phyloP scores from a whole-genome alignment of 352 stramenopile species.

The Globisporangium perplexum region DNA sequence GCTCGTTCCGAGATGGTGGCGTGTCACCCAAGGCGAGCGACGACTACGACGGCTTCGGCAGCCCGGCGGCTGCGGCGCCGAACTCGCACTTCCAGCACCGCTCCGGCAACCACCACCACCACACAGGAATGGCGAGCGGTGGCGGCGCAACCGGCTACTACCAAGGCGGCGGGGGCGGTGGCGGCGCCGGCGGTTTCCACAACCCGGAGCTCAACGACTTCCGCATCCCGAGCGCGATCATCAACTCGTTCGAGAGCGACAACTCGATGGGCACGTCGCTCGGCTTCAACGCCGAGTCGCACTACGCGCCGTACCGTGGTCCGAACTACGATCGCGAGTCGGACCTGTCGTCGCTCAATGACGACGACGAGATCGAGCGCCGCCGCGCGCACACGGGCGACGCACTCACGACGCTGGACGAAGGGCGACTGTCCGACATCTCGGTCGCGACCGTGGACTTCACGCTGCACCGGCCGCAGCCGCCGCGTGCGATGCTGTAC shows the following conservation, averaged over 20 bases:
- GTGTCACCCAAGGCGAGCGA: conserved; percentile 12
- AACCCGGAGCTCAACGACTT: conserved; percentile 37
- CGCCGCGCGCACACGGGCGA: conserved; percentile 3
- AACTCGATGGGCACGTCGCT: conserved; percentile 51
- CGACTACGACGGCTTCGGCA: conserved; percentile 19
- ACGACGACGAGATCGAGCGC: conserved; percentile 31
- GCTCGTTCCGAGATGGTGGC: conserved; percentile 20
- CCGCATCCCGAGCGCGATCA: conserved; percentile 24
- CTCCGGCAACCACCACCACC: neutral
- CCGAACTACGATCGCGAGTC: conserved; percentile 32
- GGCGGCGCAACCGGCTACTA: conserved; percentile 10
- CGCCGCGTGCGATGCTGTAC: conserved; percentile 9
- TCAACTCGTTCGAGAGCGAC: conserved; percentile 48
- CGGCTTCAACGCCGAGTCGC: conserved; percentile 13
- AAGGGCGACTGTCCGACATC: conserved; percentile 15
- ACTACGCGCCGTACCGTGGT: conserved; percentile 30
- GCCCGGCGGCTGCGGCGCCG: neutral
- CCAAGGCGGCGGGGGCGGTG: conserved; percentile 25
- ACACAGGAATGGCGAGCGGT: neutral
- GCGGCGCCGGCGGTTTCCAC: conserved; percentile 24
- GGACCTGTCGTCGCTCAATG: conserved; percentile 54
- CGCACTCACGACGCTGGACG: conserved; percentile 10
- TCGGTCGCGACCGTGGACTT: conserved; percentile 18
- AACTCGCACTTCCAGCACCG: conserved; percentile 5
- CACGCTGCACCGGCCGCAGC: conserved; percentile 15